These are phyloP conservation scores for Sherardia arvensis DNA, from an alignment of 257 asterid species.

Conservation along the genomic window DNA sequence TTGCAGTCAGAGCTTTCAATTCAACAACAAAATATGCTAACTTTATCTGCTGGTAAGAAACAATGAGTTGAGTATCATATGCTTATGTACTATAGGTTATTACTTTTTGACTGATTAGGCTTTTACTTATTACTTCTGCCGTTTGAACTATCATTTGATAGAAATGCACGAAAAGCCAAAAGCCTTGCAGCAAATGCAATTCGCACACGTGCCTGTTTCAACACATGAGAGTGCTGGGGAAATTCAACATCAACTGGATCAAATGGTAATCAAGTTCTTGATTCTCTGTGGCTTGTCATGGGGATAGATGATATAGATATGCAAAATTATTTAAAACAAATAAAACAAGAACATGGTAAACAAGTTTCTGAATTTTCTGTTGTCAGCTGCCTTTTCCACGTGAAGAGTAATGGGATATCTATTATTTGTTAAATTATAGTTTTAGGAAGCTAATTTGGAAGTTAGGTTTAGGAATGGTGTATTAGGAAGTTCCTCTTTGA, in stretches of 20 bases:
- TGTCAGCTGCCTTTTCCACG: not conserved
- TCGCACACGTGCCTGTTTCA: constrained; percentile 30
- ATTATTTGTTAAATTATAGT: not conserved
- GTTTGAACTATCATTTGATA: too few relatives aligned
- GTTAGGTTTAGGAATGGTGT: not conserved
- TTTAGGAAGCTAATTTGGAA: not conserved
- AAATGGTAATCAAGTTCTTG: not conserved
- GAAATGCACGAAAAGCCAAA: not conserved
- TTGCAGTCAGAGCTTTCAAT: too few relatives aligned
- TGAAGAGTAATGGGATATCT: not conserved
- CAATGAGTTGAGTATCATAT: constrained; percentile 13
- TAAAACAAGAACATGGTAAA: not conserved
- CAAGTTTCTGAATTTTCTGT: not conserved
- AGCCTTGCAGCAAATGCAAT: constrained; percentile 32
- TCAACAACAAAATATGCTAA: too few relatives aligned
- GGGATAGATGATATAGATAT: not conserved
- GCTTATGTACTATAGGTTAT: too few relatives aligned
- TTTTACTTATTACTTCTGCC: not conserved
- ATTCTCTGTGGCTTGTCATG: not conserved
- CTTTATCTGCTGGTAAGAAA: constrained; percentile 13
- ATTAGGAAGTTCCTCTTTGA: not conserved
- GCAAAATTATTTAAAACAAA: not conserved
- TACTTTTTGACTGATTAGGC: not conserved
- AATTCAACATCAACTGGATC: constrained; percentile 20
- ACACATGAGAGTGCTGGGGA: constrained; percentile 19